These are phyloP conservation scores for Exophiala mesophila DNA, from an alignment of 2,329 filamentous ascomycete species.

Conservation along the genomic window DNA sequence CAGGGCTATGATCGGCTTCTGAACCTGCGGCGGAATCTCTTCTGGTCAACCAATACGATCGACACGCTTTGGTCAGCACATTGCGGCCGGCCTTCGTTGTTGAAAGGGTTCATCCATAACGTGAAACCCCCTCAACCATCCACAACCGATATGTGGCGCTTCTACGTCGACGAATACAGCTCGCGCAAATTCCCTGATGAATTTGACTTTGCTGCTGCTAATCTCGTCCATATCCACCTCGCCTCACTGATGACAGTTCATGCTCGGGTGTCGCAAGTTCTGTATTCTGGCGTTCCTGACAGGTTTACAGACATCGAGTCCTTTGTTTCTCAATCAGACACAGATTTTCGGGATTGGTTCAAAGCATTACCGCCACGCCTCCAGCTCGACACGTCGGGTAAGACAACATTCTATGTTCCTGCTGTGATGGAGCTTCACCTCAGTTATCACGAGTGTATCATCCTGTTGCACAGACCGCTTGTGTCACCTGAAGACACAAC, in stretches of 20 bases:
- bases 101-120: constrained; percentile 7
- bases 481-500: constrained; percentile 13
- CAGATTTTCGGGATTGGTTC: constrained; percentile 8
- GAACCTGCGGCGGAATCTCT: constrained; percentile 31
- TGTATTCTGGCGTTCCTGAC: constrained; percentile 14
- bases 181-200: constrained; percentile 4
- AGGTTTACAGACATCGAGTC: constrained; percentile 3
- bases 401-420: constrained; percentile 13
- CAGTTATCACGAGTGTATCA: constrained; percentile 48
- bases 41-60: constrained; percentile 36
- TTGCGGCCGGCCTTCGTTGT: constrained; percentile 7
- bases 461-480: constrained; percentile 49
- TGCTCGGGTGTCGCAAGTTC: constrained; percentile 6
- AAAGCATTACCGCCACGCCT: constrained; percentile 3
- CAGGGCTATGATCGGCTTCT: not conserved
- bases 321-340: constrained; percentile 8
- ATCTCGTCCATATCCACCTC: constrained; percentile 10
- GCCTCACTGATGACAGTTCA: constrained; percentile 9
- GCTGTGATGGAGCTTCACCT: constrained; percentile 33
- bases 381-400: constrained; percentile 1
- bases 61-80: constrained; percentile 23
- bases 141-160: constrained; percentile 7
- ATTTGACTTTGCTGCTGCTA: constrained; percentile 7
- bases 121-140: constrained; percentile 6
- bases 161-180: constrained; percentile 3